These are phyloP conservation scores for Fusarium temperatum DNA, from an alignment of 2,329 filamentous ascomycete genomes.

Conservation along the genomic window DNA sequence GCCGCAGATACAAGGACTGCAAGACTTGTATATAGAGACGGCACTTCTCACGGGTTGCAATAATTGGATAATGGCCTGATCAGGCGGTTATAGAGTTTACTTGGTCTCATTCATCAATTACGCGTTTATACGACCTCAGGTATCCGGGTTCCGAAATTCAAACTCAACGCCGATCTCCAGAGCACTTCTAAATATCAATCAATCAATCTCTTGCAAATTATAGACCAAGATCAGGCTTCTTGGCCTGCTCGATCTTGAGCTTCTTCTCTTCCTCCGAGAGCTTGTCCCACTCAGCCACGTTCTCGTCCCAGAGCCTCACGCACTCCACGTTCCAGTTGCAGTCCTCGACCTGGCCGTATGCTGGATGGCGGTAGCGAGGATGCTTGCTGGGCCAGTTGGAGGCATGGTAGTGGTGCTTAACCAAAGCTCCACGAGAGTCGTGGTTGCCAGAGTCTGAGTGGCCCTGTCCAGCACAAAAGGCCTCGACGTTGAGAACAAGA, in stretches of 20 bases:
- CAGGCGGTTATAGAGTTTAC: background rate
- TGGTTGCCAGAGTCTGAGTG: slow-evolving; percentile 79
- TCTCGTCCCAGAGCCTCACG: slow-evolving; percentile 71
- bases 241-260: slow-evolving; percentile 52
- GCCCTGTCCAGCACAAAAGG: slow-evolving; percentile 77
- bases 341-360: slow-evolving; percentile 74
- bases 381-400: slow-evolving; percentile 76
- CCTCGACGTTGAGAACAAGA: slow-evolving; percentile 74
- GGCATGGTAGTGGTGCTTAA: slow-evolving; percentile 80
- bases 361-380: slow-evolving; percentile 72
- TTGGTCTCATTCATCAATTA: background rate
- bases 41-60: background rate
- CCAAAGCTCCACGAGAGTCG: slow-evolving; percentile 70
- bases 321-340: slow-evolving; percentile 76
- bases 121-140: background rate
- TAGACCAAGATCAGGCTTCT: slow-evolving; percentile 13
- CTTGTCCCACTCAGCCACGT: slow-evolving; percentile 67
- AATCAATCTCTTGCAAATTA: background rate
- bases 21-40: background rate
- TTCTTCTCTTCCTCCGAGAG: slow-evolving; percentile 69
- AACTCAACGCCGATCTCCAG: slow-evolving; percentile 14
- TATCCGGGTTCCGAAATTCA: slow-evolving; percentile 12
- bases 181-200: slow-evolving; percentile 7
- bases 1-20: background rate
- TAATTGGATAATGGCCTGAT: background rate